Evolutionary conservation across 305 asterid genomes (phyloP).

Genomic region (Rubia peregrina): DNA sequence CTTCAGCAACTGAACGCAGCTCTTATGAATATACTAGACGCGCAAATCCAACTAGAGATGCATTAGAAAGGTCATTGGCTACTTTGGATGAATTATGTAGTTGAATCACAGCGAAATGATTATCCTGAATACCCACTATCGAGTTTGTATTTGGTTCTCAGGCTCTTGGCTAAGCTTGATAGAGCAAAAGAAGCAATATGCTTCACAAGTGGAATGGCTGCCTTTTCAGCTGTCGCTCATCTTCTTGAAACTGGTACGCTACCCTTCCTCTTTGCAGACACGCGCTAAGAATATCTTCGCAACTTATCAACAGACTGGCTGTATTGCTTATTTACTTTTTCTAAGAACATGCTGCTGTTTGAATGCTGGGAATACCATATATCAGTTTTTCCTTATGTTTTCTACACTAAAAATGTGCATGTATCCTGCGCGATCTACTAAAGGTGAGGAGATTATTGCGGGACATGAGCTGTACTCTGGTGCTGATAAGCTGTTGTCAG

Average conservation of each 20-base stretch:
- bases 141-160: slow-evolving; percentile 24
- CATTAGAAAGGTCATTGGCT: slow-evolving; percentile 55
- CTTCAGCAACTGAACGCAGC: slow-evolving; percentile 73
- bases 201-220: slow-evolving; percentile 97
- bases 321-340: too few relatives aligned
- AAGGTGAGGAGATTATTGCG: slow-evolving; percentile 81
- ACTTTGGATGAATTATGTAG: slow-evolving; percentile 19
- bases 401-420: neutral
- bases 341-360: neutral
- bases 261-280: neutral
- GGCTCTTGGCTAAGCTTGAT: slow-evolving; percentile 84
- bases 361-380: too few relatives aligned
- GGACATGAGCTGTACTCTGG: slow-evolving; percentile 92
- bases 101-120: slow-evolving; percentile 5
- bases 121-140: slow-evolving; percentile 4
- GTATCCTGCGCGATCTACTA: slow-evolving; percentile 7
- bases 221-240: slow-evolving; percentile 75
- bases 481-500: slow-evolving; percentile 73
- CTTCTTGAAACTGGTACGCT: slow-evolving; percentile 61
- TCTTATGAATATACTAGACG: slow-evolving; percentile 81
- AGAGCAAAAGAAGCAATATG: slow-evolving; percentile 80
- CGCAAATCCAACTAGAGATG: slow-evolving; percentile 94
- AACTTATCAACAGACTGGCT: neutral
- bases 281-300: neutral
- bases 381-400: neutral